Conservation (phyloP, 805 yeast species). For the Cyberlindnera americana region DNA sequence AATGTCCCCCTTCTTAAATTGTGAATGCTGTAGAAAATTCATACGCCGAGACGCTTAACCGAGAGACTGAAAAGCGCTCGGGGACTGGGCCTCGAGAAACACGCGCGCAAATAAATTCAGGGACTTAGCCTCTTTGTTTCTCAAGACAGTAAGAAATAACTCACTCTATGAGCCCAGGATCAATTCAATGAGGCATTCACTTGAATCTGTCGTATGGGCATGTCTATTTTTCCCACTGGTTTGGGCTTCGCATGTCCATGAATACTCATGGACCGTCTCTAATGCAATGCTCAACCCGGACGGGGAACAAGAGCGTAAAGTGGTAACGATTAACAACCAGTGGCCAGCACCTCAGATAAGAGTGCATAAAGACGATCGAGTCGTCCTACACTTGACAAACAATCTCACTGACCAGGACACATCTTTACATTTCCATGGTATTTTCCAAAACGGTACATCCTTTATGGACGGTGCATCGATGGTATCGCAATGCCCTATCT, state of each 20-base stretch:
- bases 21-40: background rate
- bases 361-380: conserved; percentile 40
- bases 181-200: background rate
- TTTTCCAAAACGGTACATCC: conserved; percentile 66
- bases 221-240: background rate
- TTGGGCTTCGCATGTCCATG: conserved; percentile 21
- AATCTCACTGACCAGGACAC: conserved; percentile 41
- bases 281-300: conserved; percentile 51
- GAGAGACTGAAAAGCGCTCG: too few species aligned
- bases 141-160: too few species aligned
- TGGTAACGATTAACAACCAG: conserved; percentile 55
- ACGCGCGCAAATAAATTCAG: background rate
- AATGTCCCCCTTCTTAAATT: too few species aligned
- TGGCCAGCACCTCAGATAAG: conserved; percentile 50
- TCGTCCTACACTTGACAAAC: conserved; percentile 39
- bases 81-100: background rate
- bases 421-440: conserved; percentile 66
- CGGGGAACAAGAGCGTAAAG: conserved; percentile 45
- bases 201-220: background rate
- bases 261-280: conserved; percentile 35
- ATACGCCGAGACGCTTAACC: background rate
- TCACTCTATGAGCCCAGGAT: too few species aligned
- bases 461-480: conserved; percentile 91
- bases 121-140: background rate
- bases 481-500: conserved; percentile 62